These are phyloP conservation scores for Scenedesmus sp. DNA, from an alignment of 163 green algal genomes.

Conservation along the genomic window DNA sequence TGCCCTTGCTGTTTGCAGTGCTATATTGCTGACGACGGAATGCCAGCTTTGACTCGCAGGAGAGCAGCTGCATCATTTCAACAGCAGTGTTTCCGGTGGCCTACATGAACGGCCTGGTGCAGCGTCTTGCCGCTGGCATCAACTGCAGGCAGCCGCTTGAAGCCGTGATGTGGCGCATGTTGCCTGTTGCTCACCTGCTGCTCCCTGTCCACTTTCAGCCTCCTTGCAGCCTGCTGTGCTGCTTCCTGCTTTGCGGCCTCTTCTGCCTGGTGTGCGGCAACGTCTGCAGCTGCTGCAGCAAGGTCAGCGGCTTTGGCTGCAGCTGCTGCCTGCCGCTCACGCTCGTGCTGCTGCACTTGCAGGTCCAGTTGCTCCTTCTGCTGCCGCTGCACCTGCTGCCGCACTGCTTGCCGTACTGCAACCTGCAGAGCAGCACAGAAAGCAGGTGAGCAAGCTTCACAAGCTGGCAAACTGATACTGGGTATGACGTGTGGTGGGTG, in stretches of 20 bases:
- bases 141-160: not conserved
- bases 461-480: not conserved
- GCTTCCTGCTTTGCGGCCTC: constrained; percentile 24
- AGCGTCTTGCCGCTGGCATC: not conserved
- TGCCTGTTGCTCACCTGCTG: not conserved
- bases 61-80: not conserved
- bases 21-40: not conserved
- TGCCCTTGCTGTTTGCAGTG: not conserved
- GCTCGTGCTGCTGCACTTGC: constrained; percentile 33
- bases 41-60: not conserved
- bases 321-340: not conserved
- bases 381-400: constrained; percentile 22
- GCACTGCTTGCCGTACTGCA: not conserved
- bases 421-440: not conserved
- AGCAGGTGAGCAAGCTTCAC: not conserved
- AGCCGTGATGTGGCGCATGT: not conserved
- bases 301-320: constrained; percentile 41
- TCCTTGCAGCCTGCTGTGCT: constrained; percentile 16
- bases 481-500: too few species aligned
- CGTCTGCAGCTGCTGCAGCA: constrained; percentile 2
- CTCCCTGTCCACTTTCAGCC: constrained; percentile 16
- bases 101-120: too few species aligned
- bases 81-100: not conserved
- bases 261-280: constrained; percentile 1
- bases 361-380: constrained; percentile 13